Evolutionary conservation across 176 grass and related monocot genomes (phyloP), one percentile per base, ranked within the genome.

Genomic region (Tillandsia fasciculata): DNA sequence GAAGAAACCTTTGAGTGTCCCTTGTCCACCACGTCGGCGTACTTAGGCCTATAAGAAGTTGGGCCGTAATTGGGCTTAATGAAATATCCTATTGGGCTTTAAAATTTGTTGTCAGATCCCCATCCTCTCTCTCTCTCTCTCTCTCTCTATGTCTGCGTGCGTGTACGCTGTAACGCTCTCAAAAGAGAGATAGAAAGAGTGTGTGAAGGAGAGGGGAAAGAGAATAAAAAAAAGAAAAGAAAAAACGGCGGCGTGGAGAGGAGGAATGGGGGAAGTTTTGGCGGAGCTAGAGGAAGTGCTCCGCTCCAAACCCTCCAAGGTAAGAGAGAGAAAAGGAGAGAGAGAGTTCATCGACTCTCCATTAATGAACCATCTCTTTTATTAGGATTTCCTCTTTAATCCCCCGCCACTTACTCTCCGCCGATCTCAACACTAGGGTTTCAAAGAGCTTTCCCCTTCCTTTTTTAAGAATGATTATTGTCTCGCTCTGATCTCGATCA

Each of bases 251-350:
- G 72, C 73, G 71, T 69, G 11, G 11, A 2, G 17, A 50, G 9
- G 15, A 50, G 1, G 1, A 14, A 74, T 74, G 61, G n/a, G 48
- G 11, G 51, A 14, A 1, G 67, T 72, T 23, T 12, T 83, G 7
- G 28, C 5, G 12, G 69, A 77, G 75, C 48, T 83, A 52, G 17
- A 74, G 70, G 24, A 12, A 11, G 48, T 69, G 61, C 75, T 83
- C 51, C 53, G 52, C 3, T 74, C 48, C 57, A 78, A 83, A 70
- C 11, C 72, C 42, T 14, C 0, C 12, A 15, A 24, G 72, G 72
- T 74, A 2, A 52, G 59, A 26, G 33, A 42, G 33, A 42, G 33
- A 33, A 5, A 33, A 5, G 5, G 29, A 33, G 29, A 42, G 1
- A 7, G 33, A 42, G 33, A 42, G 29, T 42, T 15, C 54, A 59